Conservation (phyloP, 1,284 basidiomycete species). For the Heterobasidion parviporum region DNA sequence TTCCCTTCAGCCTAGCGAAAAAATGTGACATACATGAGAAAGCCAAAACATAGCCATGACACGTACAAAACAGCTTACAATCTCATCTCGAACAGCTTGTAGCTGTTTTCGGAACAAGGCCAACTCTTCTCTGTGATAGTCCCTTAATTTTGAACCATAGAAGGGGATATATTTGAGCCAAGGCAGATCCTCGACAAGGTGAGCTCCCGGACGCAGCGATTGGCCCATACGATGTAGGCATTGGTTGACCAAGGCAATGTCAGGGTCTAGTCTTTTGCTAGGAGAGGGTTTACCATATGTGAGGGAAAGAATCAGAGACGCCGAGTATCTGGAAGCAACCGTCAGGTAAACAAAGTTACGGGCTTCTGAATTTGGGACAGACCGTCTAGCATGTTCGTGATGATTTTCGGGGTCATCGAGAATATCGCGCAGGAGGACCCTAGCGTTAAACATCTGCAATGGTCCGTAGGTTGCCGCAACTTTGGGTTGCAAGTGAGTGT, state of each 20-base stretch:
- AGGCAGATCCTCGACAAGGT: slow-evolving; percentile 53
- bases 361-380: background rate
- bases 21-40: too few species aligned
- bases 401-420: slow-evolving; percentile 38
- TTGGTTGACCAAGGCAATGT: slow-evolving; percentile 43
- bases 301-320: slow-evolving; percentile 54
- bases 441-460: slow-evolving; percentile 36
- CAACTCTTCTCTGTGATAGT: slow-evolving; percentile 50
- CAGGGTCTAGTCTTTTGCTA: slow-evolving; percentile 45
- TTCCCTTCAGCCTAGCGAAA: slow-evolving; percentile 24
- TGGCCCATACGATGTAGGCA: slow-evolving; percentile 38
- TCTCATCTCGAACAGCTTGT: slow-evolving; percentile 30
- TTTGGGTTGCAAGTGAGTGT: slow-evolving; percentile 43
- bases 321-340: slow-evolving; percentile 40
- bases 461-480: slow-evolving; percentile 37
- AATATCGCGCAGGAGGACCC: slow-evolving; percentile 43
- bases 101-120: slow-evolving; percentile 44
- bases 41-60: too few species aligned
- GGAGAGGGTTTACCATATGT: slow-evolving; percentile 53
- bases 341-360: background rate
- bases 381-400: slow-evolving; percentile 46
- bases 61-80: slow-evolving; percentile 25
- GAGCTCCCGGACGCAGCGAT: slow-evolving; percentile 46
- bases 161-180: slow-evolving; percentile 48
- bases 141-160: slow-evolving; percentile 41